A percentile compares a stretch with the other conserved stretches of the same genome.
These are phyloP conservation scores for Phytophthora nicotianae DNA, from an alignment of 352 stramenopile species.

Conservation along the genomic window DNA sequence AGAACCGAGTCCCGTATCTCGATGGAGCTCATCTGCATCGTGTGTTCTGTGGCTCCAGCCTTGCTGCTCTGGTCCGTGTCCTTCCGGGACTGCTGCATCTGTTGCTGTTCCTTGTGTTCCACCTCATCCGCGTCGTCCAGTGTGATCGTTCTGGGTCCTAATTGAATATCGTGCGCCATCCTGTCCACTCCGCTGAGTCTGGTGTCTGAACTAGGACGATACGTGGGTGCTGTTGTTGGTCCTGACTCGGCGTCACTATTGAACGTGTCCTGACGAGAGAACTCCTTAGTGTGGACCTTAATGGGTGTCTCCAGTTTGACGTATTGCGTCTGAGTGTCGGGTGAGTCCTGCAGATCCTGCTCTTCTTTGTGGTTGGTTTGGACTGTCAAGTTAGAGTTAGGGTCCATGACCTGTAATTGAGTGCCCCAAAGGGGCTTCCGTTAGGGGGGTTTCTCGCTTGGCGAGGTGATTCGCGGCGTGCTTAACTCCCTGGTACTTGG, in stretches of 20 bases:
- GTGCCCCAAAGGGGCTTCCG: constrained; percentile 4
- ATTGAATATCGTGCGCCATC: constrained; percentile 22
- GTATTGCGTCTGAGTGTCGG: constrained; percentile 31
- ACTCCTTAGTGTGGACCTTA: constrained; percentile 28
- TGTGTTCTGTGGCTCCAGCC: constrained; percentile 24
- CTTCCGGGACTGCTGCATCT: constrained; percentile 15
- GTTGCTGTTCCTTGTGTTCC: background rate
- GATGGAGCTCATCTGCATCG: constrained; percentile 46
- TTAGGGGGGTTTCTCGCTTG: background rate
- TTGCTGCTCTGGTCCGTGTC: constrained; percentile 29
- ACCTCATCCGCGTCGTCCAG: constrained; percentile 15
- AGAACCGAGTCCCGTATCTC: constrained; percentile 28
- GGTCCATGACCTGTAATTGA: constrained; percentile 15
- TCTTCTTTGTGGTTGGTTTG: constrained; percentile 3
- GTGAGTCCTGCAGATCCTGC: background rate
- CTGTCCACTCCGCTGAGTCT: constrained; percentile 20
- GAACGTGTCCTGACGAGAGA: constrained; percentile 45
- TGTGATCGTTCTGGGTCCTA: constrained; percentile 19
- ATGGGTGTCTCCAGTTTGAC: constrained; percentile 45
- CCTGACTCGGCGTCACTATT: constrained; percentile 36
- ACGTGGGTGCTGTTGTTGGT: constrained; percentile 3
- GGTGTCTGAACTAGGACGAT: background rate
- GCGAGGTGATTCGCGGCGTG: background rate
- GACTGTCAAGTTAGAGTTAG: constrained; percentile 3
- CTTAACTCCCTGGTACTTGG: constrained; percentile 4